Base-by-base conservation (phyloP, 495 filamentous ascomycete genomes). In the Thermochaetoides thermophila region DNA sequence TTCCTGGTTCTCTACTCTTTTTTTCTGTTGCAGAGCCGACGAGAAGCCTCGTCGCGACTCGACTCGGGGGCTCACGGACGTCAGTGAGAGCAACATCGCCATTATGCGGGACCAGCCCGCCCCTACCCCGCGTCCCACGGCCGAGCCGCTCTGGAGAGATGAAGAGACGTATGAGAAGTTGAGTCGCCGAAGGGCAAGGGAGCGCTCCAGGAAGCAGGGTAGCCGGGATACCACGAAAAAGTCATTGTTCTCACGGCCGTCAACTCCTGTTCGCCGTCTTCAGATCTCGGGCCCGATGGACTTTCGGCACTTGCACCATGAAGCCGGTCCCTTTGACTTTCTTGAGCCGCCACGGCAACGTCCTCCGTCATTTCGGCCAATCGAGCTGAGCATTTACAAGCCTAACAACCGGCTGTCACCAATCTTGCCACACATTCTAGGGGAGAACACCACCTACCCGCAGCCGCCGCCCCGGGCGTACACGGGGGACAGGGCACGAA, bases 361-460 rank as follows among this genome's bases (percentile, higher is more conserved):
- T 25, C 55, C 55, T 24, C 43, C 51, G 15, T 53, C 63, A 11
- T 84, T 83, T 52, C 66, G 69, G 22, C 79, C 80, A 8, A 61
- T 89, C 23, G 72, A 87, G 55, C 63, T 91, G 31, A 83, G 70
- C 55, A 80, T 91, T 37, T 74, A 81, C 47, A 49, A 64, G 34
- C 68, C 73, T 17, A 64, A 73, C 17, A 71, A 76, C 46, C 68
- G 66, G 27, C 60, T 91, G 7, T 82, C 84, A 10, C 68, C 73
- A 7, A 57, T 71, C 13, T 42, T 78, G 4, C 68, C 71, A 17
- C 55, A 66, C 35, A 56, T 76, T 32, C n/a, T n/a, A n/a, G n/a
- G n/a, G n/a, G 45, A 57, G 21, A 41, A 46, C 32, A 41, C 51
- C 20, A 52, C 63, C 30, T 57, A 60, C 5, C 59, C 55, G 9